Conservation (phyloP, 768 basidiomycete species). For the Lyophyllum atratum region DNA sequence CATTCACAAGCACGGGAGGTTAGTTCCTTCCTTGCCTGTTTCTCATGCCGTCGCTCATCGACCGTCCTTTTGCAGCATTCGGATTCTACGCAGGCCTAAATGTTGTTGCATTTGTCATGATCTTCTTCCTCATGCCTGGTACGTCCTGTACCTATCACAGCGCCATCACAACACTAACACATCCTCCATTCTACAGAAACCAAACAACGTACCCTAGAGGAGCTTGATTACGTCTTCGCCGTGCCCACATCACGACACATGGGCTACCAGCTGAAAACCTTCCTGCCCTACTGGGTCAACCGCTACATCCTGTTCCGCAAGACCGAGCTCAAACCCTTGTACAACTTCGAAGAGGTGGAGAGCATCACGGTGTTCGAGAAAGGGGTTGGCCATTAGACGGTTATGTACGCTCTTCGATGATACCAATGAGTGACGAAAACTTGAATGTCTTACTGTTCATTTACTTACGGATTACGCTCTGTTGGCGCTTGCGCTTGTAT, state of each 20-base stretch:
- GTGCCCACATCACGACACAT: constrained; percentile 49
- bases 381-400: constrained; percentile 34
- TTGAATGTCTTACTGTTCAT: background rate
- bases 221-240: constrained; percentile 53
- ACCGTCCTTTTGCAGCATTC: constrained; percentile 38
- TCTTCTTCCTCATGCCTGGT: constrained; percentile 59
- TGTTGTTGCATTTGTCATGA: constrained; percentile 51
- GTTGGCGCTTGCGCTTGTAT: background rate
- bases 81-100: constrained; percentile 59
- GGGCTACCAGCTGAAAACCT: constrained; percentile 42
- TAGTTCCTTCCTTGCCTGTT: constrained; percentile 1
- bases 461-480: background rate
- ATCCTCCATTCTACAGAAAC: constrained; percentile 36
- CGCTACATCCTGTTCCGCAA: constrained; percentile 45
- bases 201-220: constrained; percentile 53
- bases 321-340: constrained; percentile 43
- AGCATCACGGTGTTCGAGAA: constrained; percentile 45
- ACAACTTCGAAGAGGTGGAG: constrained; percentile 54
- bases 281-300: constrained; percentile 54
- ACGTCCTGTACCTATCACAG: constrained; percentile 18
- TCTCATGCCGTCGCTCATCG: background rate
- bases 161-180: background rate
- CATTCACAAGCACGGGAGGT: constrained; percentile 43
- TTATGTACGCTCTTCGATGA: background rate
- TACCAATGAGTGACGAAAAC: background rate